These are phyloP conservation scores for Apium graveolens DNA, from an alignment of 129 eudicot species.

Conservation along the genomic window DNA sequence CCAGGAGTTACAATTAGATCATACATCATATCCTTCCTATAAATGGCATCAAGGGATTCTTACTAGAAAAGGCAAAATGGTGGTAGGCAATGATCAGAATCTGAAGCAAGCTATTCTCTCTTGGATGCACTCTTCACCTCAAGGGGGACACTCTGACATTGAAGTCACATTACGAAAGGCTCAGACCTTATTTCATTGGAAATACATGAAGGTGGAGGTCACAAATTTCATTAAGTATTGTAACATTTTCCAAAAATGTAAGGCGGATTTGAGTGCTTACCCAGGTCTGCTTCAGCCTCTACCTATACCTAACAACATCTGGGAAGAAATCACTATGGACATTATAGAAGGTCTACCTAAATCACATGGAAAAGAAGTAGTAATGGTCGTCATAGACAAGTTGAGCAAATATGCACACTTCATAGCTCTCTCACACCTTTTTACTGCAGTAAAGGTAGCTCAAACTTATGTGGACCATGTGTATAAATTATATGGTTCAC, in stretches of 20 bases:
- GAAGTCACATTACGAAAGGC: no score
- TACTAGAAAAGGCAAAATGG: no score
- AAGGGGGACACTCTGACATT: not conserved
- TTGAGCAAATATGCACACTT: not conserved
- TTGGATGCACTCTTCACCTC: not conserved
- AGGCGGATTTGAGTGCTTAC: not conserved
- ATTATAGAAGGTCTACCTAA: not conserved
- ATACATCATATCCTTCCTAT: no score
- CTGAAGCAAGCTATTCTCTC: not conserved
- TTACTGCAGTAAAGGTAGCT: not conserved
- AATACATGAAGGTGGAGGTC: no score
- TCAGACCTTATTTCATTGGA: no score
- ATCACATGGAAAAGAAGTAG: not conserved
- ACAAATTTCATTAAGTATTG: not conserved
- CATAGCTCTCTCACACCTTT: not conserved
- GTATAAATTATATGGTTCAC: not conserved
- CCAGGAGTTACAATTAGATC: no score
- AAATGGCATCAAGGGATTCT: no score
- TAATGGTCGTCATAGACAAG: not conserved
- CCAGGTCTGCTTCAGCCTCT: not conserved
- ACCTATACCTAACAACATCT: not conserved
- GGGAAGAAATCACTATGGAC: not conserved
- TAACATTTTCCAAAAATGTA: not conserved
- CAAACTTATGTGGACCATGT: not conserved
- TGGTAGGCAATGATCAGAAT: no score